Evolutionary conservation across 495 filamentous ascomycete species (phyloP).

Genomic region (Daldinia loculata): DNA sequence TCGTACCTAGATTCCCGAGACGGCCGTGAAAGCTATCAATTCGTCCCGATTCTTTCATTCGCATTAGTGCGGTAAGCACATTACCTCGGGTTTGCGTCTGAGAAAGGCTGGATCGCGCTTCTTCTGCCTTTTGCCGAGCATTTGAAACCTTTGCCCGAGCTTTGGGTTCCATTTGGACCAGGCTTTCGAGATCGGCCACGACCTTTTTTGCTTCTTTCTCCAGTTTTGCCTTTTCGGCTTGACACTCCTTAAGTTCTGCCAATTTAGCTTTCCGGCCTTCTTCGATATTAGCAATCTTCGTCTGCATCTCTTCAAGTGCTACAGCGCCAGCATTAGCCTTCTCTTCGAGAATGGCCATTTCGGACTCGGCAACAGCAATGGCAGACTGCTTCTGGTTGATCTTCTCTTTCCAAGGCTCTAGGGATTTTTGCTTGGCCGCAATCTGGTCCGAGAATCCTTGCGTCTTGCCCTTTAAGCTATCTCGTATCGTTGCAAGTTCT

Average conservation of each 20-base stretch:
- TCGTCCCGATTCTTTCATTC: constrained; percentile 92
- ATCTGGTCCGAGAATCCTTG: constrained; percentile 94
- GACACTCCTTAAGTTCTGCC: constrained; percentile 77
- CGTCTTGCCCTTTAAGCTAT: constrained; percentile 91
- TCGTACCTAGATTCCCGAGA: constrained; percentile 93
- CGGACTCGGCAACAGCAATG: constrained; percentile 92
- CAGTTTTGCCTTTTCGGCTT: constrained; percentile 72
- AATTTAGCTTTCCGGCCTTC: constrained; percentile 74
- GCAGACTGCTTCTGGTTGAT: constrained; percentile 94
- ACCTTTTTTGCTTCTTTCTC: constrained; percentile 78
- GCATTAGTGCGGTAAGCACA: constrained; percentile 89
- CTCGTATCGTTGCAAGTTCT: constrained; percentile 80
- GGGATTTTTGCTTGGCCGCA: constrained; percentile 86
- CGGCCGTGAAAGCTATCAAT: constrained; percentile 97
- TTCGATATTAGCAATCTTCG: constrained; percentile 77
- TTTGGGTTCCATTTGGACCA: constrained; percentile 79
- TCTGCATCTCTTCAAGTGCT: constrained; percentile 82
- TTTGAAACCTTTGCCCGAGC: constrained; percentile 82
- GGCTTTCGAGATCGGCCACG: constrained; percentile 73
- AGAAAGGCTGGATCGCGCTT: constrained; percentile 87
- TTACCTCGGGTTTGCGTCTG: constrained; percentile 92
- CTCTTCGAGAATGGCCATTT: constrained; percentile 89
- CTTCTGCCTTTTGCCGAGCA: constrained; percentile 91
- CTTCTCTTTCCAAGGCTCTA: constrained; percentile 96
- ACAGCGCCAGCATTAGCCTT: constrained; percentile 85